Base-by-base conservation (phyloP, 2,329 filamentous ascomycete species). In the Westerdykella sp. region DNA sequence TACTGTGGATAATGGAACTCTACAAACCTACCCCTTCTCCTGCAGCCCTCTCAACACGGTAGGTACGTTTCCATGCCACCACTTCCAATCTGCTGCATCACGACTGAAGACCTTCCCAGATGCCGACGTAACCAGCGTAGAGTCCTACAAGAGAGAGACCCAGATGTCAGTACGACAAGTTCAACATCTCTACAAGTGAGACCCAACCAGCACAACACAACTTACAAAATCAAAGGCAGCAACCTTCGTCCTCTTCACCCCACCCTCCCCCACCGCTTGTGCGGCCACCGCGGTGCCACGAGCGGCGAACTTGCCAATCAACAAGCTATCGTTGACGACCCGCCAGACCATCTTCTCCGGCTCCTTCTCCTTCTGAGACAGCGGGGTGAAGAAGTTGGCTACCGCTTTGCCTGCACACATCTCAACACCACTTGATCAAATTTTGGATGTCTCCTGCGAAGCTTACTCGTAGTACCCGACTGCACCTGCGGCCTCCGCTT, bases 301-400 rank as follows among this genome's bases (percentile, higher is more conserved):
- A 5, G 23, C 5, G 23, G 23, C 9, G 60, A 87, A 90, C 47
- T 78, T 81, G n/a, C 82, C 89, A 18, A 93, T 77, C 5, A 97
- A 75, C 16, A 96, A 73, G 4, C 84, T 84, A 62, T 73, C 83
- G 63, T 78, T 84, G 68, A 73, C 74, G 65, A 76, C 63, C 7
- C 74, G 67, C 87, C 93, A 97, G 9, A 68, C 72, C 40, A 86
- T 80, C 44, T 78, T 79, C 39, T 90, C 83, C 12, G 87, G 86
- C 25, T 84, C 81, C 63, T 94, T 96, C 25, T 84, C 81, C 63
- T 94, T 96, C 64, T 95, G 80, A 0, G 89, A 96, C 0, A 77
- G 63, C 0, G 90, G 90, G 0, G 83, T 95, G 68, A 97, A 97
- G 72, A 97, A 97, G 42, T 78, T 87, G 15, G 85, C 78, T 1